phyloP scores from a whole-genome alignment of 2,329 filamentous ascomycete genomes.

The Oidium heveae region DNA sequence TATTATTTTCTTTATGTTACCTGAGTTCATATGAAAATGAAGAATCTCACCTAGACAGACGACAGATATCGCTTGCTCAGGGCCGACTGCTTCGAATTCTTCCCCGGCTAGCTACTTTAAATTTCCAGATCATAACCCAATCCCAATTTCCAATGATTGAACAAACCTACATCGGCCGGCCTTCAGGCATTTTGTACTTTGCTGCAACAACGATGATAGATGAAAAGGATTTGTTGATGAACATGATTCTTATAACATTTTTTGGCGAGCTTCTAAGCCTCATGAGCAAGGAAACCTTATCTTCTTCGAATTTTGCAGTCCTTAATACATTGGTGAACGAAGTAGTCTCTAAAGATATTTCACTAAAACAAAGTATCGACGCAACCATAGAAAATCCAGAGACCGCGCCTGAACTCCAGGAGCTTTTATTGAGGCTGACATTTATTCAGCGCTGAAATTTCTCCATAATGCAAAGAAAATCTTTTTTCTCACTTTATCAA shows the following conservation, averaged over 20 bases:
- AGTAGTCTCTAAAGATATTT: constrained; percentile 8
- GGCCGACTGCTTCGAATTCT: constrained; percentile 13
- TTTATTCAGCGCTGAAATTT: too few species aligned
- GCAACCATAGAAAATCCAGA: constrained; percentile 3
- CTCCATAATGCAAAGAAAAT: too few species aligned
- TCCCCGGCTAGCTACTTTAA: constrained; percentile 11
- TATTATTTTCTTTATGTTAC: constrained; percentile 20
- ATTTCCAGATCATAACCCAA: constrained; percentile 10
- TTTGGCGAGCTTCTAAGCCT: constrained; percentile 12
- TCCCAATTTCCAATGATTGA: constrained; percentile 12
- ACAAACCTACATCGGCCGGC: constrained; percentile 5
- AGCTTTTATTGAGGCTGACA: background rate
- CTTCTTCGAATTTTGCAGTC: constrained; percentile 9
- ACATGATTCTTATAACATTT: constrained; percentile 13
- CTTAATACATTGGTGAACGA: constrained; percentile 9
- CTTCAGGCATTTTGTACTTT: constrained; percentile 12
- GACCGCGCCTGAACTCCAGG: background rate
- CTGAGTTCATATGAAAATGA: constrained; percentile 6
- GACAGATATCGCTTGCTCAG: constrained; percentile 15
- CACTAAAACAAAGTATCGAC: constrained; percentile 11
- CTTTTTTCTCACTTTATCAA: too few species aligned
- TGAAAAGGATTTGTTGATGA: constrained; percentile 15
- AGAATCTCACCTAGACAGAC: constrained; percentile 9
- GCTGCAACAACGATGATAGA: constrained; percentile 13
- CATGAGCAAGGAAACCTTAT: constrained; percentile 11